A percentile compares a stretch with the other conserved stretches of the same genome.
phyloP scores from a whole-genome alignment of 2,329 filamentous ascomycete species.

The Botrytis galanthina region DNA sequence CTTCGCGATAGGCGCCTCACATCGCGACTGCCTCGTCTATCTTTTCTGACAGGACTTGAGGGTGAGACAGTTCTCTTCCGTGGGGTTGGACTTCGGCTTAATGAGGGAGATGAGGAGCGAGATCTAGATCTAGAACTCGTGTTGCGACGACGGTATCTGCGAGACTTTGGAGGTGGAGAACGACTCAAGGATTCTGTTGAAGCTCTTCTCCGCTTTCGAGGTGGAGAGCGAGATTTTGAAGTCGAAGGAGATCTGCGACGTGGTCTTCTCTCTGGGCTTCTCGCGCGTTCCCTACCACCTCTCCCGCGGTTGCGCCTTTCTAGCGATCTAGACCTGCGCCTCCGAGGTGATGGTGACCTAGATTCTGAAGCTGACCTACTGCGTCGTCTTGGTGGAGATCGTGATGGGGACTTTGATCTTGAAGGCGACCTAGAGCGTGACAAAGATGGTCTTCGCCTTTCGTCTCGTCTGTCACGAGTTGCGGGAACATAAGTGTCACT shows the following conservation, averaged over 20 bases:
- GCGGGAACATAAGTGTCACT: slow-evolving; percentile 40
- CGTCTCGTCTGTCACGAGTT: slow-evolving; percentile 34
- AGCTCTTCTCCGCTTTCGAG: slow-evolving; percentile 36
- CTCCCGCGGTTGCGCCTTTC: slow-evolving; percentile 35
- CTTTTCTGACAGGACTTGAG: slow-evolving; percentile 31
- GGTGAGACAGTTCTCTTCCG: slow-evolving; percentile 22
- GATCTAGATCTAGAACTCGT: slow-evolving; percentile 38
- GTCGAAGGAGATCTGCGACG: slow-evolving; percentile 34
- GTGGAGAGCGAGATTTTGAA: slow-evolving; percentile 34
- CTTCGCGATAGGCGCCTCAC: slow-evolving; percentile 39
- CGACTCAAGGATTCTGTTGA: slow-evolving; percentile 33
- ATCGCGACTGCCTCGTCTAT: slow-evolving; percentile 30
- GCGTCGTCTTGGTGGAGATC: slow-evolving; percentile 34
- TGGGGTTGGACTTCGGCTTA: slow-evolving; percentile 32
- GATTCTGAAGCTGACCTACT: slow-evolving; percentile 36
- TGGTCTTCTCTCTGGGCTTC: slow-evolving; percentile 37
- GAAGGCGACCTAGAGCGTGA: slow-evolving; percentile 37
- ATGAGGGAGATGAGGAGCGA: slow-evolving; percentile 34
- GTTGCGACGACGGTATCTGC: slow-evolving; percentile 31
- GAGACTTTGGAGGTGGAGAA: slow-evolving; percentile 35
- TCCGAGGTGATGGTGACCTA: slow-evolving; percentile 36
- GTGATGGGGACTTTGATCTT: slow-evolving; percentile 34
- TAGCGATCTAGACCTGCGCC: slow-evolving; percentile 36
- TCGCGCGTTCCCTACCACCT: slow-evolving; percentile 33
- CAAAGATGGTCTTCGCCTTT: slow-evolving; percentile 35